Evolutionary conservation across 2,329 filamentous ascomycete genomes (phyloP), one percentile per base, ranked within the genome.

Genomic region (Claviceps sp.): DNA sequence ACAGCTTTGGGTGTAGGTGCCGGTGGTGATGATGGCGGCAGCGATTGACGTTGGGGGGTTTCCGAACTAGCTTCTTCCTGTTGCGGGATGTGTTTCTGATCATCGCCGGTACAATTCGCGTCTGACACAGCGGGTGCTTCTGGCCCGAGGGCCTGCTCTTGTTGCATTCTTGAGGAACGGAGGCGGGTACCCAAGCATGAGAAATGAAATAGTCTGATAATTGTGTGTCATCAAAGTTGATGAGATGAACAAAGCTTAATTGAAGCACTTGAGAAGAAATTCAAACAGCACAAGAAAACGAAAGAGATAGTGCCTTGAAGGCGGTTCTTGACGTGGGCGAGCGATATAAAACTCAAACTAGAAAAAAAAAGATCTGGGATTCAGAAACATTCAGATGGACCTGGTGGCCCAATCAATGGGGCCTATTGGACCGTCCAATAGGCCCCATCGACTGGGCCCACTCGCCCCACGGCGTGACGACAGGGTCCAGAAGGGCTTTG

Each of bases 1-100:
- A 57, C 47, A 11, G 43, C 47, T 48, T 53, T 54, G 17, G 52
- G 8, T 8, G 42, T 14, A 14, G 23, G n/a, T 11, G 17, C 4
- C 20, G 45, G n/a, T n/a, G 42, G 7, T 38, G 29, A 17, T 16
- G 22, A 11, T 20, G 39, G 14, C 2, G 36, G 20, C 37, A n/a
- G 13, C 17, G 14, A 5, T 16, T 29, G 9, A 2, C 40, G 16
- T 26, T 45, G 49, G 22, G 26, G 49, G 34, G 36, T 13, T 37
- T 22, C 43, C 11, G 51, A 45, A 43, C 5, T n/a, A 39, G 47
- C 43, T 5, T 36, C 23, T 16, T 23, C 44, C 38, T 34, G n/a
- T 22, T 37, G 47, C 17, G 43, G 47, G 22, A 42, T 45, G 11
- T 47, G 43, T n/a, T 29, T 37, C 4, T 22, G 16, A 8, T 22